A percentile compares a stretch with the other conserved stretches of the same genome.
These are phyloP conservation scores for Mimosa bimucronata DNA, from an alignment of 306 rosid genomes.

Conservation along the genomic window DNA sequence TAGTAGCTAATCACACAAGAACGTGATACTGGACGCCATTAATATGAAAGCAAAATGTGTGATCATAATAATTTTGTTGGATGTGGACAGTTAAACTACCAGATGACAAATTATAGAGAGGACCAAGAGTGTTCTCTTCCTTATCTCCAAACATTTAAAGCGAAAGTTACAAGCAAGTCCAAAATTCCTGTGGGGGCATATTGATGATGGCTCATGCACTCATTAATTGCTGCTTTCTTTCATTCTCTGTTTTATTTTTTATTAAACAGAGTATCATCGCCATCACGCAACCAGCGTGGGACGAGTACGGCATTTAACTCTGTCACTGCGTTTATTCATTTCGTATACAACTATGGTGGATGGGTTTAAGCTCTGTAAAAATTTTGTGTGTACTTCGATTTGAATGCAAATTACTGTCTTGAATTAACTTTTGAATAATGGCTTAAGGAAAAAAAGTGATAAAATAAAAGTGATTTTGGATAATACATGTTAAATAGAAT, in stretches of 20 bases:
- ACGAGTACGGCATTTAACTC: neutral
- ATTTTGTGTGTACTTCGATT: neutral
- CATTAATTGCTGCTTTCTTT: conserved; percentile 12
- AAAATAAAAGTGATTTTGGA: no score
- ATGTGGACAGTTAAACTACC: conserved; percentile 22
- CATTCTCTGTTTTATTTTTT: neutral
- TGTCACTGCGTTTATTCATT: neutral
- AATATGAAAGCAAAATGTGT: neutral
- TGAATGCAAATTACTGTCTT: neutral
- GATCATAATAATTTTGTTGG: neutral
- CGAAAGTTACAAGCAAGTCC: conserved; percentile 30
- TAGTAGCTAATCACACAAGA: neutral
- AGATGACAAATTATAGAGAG: conserved; percentile 4
- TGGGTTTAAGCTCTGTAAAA: neutral
- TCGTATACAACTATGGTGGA: neutral
- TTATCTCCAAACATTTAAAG: conserved; percentile 28
- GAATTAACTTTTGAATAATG: no score
- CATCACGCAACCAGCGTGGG: neutral
- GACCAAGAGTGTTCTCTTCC: conserved; percentile 12
- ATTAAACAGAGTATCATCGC: neutral
- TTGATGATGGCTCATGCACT: conserved; percentile 15
- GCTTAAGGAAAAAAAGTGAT: no score
- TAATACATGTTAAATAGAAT: no score
- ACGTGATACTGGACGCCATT: neutral
- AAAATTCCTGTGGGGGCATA: conserved; percentile 27